Evolutionary conservation across 2,329 filamentous ascomycete species (phyloP).

Genomic region (Cryphonectria radicalis): DNA sequence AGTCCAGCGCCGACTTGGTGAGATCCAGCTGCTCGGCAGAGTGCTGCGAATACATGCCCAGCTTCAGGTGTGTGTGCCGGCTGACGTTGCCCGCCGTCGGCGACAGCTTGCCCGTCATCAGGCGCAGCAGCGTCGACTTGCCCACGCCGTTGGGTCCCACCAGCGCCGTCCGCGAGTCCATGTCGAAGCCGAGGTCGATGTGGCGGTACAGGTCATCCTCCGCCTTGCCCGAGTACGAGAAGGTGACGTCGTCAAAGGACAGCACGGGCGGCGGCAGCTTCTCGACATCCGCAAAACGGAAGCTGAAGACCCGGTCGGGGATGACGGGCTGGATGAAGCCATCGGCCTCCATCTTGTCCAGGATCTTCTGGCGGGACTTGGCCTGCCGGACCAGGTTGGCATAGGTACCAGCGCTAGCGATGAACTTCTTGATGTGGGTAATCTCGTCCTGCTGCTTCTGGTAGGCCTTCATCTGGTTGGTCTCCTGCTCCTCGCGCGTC

Average conservation of each 20-base stretch:
- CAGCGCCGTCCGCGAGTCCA: conserved; percentile 96
- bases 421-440: conserved; percentile 99
- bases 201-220: conserved; percentile 95
- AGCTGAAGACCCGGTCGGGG: conserved; percentile 88
- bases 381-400: conserved; percentile 99
- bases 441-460: conserved; percentile 99
- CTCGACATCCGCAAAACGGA: conserved; percentile 98
- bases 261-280: conserved; percentile 98
- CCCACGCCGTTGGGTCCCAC: conserved; percentile 99
- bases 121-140: conserved; percentile 92
- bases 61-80: conserved; percentile 96
- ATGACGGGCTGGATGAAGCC: conserved; percentile 94
- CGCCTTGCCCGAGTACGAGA: conserved; percentile 90
- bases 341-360: conserved; percentile 99
- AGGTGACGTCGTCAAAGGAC: conserved; percentile 95
- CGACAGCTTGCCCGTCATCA: conserved; percentile 95
- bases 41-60: conserved; percentile 98
- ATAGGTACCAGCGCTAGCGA: conserved; percentile 98
- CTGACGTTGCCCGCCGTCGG: conserved; percentile 81
- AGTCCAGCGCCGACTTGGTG: conserved; percentile 96
- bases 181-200: conserved; percentile 97
- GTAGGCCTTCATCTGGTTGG: conserved; percentile 99
- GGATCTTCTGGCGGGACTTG: conserved; percentile 99
- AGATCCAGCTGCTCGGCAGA: conserved; percentile 97
- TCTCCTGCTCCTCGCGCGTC: conserved; percentile 91